Evolutionary conservation across 2,329 filamentous ascomycete species (phyloP), one percentile per base, ranked within the genome.

Genomic region (Fusarium camptoceras): DNA sequence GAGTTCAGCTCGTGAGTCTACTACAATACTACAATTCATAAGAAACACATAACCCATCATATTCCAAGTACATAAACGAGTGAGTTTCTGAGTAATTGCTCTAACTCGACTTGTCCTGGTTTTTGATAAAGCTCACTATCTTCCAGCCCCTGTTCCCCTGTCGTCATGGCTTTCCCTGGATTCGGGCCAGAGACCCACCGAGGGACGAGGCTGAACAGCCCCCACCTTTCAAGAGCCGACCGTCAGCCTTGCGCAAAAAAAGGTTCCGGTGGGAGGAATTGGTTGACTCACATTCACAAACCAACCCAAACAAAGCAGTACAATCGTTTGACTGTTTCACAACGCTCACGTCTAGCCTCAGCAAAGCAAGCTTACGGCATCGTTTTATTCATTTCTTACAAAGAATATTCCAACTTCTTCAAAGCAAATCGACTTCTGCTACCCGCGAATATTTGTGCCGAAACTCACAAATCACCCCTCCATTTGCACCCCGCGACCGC

Each of bases 181-280:
- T 28, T 50, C 12, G 53, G 66, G 53, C 34, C 30, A 41, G 15
- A 37, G 41, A 41, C 58, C 64, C 68, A 66, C 61, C 48, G 41
- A 68, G 47, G 30, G 55, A 57, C 67, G 58, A 75, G 71, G 73
- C 67, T 74, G 70, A 62, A 28, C 31, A 59, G 55, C 37, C 66
- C 71, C 73, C 69, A 73, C 60, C 57, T 24, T 50, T 41, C 46
- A 58, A 56, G 47, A 57, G 42, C 61, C 42, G 58, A 67, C 59
- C 28, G 50, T 61, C 59, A 75, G 73, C 73, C 73, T 75, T 65
- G 73, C 70, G 64, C 61, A 74, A 74, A 75, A 75, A 75, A 75
- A 64, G 63, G 59, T 24, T 69, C 66, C 66, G 62, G 63, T 61
- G 49, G 46, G 59, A 61, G 62, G 59, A 67, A 64, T 58, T 57